Conservation (phyloP, 495 filamentous ascomycete species). For the Copromyces sp. region DNA sequence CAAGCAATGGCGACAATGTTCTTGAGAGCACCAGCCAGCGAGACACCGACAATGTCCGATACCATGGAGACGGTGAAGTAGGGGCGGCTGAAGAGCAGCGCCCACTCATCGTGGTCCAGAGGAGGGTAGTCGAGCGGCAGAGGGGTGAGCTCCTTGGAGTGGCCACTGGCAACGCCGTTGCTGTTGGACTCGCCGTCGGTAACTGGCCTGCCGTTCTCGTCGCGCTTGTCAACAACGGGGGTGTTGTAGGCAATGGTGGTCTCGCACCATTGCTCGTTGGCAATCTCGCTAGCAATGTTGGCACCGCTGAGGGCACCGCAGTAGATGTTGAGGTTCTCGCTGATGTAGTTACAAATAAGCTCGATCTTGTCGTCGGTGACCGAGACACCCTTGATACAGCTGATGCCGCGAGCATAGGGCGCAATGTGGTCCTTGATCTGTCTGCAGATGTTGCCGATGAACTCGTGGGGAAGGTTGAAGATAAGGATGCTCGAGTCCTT, state of each 20-base stretch:
- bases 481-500: slow-evolving; percentile 76
- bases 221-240: slow-evolving; percentile 56
- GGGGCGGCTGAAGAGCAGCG: slow-evolving; percentile 83
- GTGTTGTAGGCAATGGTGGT: slow-evolving; percentile 96
- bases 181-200: slow-evolving; percentile 50
- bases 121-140: slow-evolving; percentile 72
- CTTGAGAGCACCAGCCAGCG: slow-evolving; percentile 90
- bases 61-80: slow-evolving; percentile 96
- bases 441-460: slow-evolving; percentile 79
- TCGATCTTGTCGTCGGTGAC: slow-evolving; percentile 71
- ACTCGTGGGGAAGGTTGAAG: slow-evolving; percentile 98
- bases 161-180: slow-evolving; percentile 27
- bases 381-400: slow-evolving; percentile 96
- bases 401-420: slow-evolving; percentile 86
- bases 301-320: slow-evolving; percentile 92
- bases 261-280: slow-evolving; percentile 89
- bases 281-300: slow-evolving; percentile 94
- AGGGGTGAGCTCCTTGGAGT: slow-evolving; percentile 49
- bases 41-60: slow-evolving; percentile 88
- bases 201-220: slow-evolving; percentile 41
- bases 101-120: slow-evolving; percentile 67
- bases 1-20: slow-evolving; percentile 94
- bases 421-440: slow-evolving; percentile 80
- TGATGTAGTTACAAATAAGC: slow-evolving; percentile 93
- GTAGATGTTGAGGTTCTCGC: slow-evolving; percentile 83